Percentiles rank a stretch among this genome's conserved stretches.
These are phyloP conservation scores for Chlamydomonas sphaeroides DNA, from an alignment of 139 green algal species.

Conservation along the genomic window DNA sequence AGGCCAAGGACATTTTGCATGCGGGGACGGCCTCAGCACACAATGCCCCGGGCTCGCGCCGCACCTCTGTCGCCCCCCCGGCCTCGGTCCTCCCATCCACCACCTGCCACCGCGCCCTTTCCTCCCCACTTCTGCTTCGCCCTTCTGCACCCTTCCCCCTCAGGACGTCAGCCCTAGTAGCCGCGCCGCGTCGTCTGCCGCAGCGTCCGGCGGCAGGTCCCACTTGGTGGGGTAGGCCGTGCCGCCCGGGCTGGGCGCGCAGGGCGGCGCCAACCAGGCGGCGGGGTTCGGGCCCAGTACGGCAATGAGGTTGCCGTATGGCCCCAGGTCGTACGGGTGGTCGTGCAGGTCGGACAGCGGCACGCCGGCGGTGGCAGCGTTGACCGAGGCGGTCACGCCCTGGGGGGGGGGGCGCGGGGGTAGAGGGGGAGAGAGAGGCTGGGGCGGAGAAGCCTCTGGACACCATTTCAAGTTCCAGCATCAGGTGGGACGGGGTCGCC, in stretches of 20 bases:
- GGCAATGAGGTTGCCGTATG: constrained; percentile 41
- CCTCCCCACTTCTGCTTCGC: too few relatives aligned
- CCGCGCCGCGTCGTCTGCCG: background rate
- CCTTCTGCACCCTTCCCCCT: too few relatives aligned
- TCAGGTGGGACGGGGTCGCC: too few relatives aligned
- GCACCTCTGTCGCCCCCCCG: too few relatives aligned
- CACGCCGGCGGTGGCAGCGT: constrained; percentile 4
- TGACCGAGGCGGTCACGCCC: constrained; percentile 43
- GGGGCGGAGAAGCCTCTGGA: too few relatives aligned
- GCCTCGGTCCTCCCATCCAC: too few relatives aligned
- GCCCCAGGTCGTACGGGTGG: constrained; percentile 51
- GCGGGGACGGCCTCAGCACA: too few relatives aligned
- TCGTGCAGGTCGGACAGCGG: background rate
- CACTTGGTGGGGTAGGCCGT: constrained; percentile 36
- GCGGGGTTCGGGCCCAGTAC: constrained; percentile 29
- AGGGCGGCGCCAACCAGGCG: constrained; percentile 14
- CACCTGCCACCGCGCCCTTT: too few relatives aligned
- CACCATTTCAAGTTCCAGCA: background rate
- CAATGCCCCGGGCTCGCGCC: too few relatives aligned
- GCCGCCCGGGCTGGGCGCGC: background rate
- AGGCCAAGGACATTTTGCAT: too few relatives aligned
- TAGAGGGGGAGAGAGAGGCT: too few relatives aligned
- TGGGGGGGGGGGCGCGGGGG: background rate
- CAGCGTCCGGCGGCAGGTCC: background rate
- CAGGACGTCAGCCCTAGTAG: background rate